Evolutionary conservation across 306 rosid species (phyloP).

Genomic region (Lagenaria siceraria): DNA sequence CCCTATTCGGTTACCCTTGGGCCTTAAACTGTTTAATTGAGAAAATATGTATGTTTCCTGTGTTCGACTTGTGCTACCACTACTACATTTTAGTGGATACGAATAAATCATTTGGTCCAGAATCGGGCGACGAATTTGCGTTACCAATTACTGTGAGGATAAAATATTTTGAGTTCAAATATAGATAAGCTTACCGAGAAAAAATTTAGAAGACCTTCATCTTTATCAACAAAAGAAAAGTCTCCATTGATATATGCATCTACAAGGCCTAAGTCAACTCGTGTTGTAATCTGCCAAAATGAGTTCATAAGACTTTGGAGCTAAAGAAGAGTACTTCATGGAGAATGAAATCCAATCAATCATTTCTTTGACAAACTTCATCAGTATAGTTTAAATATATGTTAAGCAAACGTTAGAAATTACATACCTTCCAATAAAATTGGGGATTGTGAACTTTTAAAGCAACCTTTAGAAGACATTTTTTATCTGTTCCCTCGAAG

Average conservation of each 20-base stretch:
- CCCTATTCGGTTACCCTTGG: too few species aligned
- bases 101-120: too few species aligned
- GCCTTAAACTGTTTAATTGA: too few species aligned
- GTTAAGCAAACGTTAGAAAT: neutral
- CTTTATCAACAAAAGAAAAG: conserved; percentile 65
- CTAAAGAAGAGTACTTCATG: neutral
- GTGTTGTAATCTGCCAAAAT: conserved; percentile 62
- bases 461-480: conserved; percentile 27
- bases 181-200: conserved; percentile 35
- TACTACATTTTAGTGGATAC: too few species aligned
- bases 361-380: neutral
- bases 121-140: too few species aligned
- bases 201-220: conserved; percentile 55
- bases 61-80: too few species aligned
- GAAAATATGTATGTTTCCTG: too few species aligned
- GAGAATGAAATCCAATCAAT: too few species aligned
- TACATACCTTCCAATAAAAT: conserved; percentile 82
- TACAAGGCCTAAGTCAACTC: conserved; percentile 87
- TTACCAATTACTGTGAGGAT: neutral
- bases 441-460: conserved; percentile 62
- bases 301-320: neutral
- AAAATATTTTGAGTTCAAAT: neutral
- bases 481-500: conserved; percentile 56
- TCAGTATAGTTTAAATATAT: neutral
- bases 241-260: conserved; percentile 83